A percentile compares a stretch with the other conserved stretches of the same genome.
phyloP scores from a whole-genome alignment of 768 basidiomycete species.

The Mycena latifolia region DNA sequence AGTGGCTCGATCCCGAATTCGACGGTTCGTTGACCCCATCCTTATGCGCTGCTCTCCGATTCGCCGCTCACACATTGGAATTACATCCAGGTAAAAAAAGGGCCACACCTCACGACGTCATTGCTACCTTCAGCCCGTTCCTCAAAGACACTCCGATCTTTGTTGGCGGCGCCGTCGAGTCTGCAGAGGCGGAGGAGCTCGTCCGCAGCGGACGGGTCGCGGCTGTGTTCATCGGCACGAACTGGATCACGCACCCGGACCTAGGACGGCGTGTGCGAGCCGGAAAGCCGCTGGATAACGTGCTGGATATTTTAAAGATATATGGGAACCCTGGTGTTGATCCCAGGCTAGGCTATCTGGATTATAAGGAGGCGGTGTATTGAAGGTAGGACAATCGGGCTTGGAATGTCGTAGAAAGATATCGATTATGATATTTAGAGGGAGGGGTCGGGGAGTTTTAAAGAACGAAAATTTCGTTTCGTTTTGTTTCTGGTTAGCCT shows the following conservation, averaged over 20 bases:
- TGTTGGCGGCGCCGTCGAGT: constrained; percentile 52
- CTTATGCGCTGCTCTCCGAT: neutral
- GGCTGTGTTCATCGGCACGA: constrained; percentile 51
- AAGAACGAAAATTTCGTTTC: no score
- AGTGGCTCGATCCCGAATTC: constrained; percentile 39
- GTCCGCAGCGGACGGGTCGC: constrained; percentile 50
- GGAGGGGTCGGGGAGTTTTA: no score
- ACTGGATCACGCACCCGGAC: constrained; percentile 56
- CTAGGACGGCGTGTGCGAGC: constrained; percentile 50
- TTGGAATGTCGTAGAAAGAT: no score
- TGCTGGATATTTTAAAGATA: no score
- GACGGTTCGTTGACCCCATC: constrained; percentile 44
- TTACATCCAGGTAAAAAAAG: constrained; percentile 51
- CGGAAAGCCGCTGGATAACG: constrained; percentile 51
- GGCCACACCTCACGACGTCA: constrained; percentile 53
- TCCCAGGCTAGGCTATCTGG: no score
- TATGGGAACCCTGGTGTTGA: no score
- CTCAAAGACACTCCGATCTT: constrained; percentile 53
- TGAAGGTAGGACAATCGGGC: no score
- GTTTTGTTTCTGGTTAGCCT: no score
- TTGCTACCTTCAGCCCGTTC: constrained; percentile 50
- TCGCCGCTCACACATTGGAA: neutral
- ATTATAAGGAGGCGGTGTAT: no score
- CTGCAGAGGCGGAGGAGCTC: constrained; percentile 53
- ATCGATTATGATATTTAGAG: no score